Base-by-base conservation (phyloP, 306 rosid genomes). In the Prunus fruticosa region DNA sequence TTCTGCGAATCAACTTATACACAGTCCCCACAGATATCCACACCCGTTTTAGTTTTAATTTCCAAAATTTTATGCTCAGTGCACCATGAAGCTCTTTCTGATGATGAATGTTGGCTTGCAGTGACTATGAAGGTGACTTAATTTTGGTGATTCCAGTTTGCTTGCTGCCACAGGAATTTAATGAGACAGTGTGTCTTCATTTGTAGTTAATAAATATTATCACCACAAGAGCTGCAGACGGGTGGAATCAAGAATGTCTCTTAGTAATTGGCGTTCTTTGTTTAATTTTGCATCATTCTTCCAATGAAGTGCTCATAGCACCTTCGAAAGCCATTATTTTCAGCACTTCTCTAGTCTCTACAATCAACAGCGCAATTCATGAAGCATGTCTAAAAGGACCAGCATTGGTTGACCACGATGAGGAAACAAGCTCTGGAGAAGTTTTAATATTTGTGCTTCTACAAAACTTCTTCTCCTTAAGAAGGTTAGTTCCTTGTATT, bases 251-350 rank as follows among this genome's bases (percentile, higher is more conserved):
- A 43, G 88, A 89, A 80, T 81, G 77, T 80, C 92, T 90, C 73
- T 73, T 87, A 28, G 86, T 86, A 65, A 64, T 86, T 77, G 91
- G 88, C 64, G 84, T 95, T 77, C 89, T 92, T 62, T 89, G 87
- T 76, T 82, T 95, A 74, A 85, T 90, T 77, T 84, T 91, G 83
- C 91, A 82, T 83, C 98, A 86, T 81, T 92, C 96, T 58, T 76
- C 89, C 51, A 71, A 69, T 53, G 83, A 83, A 61, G 86, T 81
- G 69, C 90, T 95, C 52, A 73, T 78, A 45, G 96, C 88, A 86
- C 86, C 95, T 86, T 85, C 98, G 50, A 95, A 92, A 87, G 51
- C 82, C 67, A 85, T 95, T 52, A 81, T 88, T 72, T 88, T 84
- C 34, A 89, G 89, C 82, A 82, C 91, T 79, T 66, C 83, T 72